Percentiles rank a stretch among this genome's conserved stretches.
Conservation (phyloP, 2,329 filamentous ascomycete genomes). For the Onygena corvina region DNA sequence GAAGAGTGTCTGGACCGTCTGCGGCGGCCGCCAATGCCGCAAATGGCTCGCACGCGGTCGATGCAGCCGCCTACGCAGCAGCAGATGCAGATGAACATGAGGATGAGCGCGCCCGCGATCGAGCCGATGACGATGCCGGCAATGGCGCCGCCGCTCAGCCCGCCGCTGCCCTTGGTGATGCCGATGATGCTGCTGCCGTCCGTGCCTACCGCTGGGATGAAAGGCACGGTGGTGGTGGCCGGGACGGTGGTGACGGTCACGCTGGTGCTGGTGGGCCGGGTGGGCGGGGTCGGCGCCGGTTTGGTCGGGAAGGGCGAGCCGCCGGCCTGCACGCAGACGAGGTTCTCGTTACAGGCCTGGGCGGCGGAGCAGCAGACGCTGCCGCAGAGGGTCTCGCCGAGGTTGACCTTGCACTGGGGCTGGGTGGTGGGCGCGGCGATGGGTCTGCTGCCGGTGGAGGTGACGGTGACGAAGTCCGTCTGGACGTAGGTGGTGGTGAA, state of each 20-base stretch:
- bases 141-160: constrained; percentile 40
- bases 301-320: constrained; percentile 31
- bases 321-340: constrained; percentile 29
- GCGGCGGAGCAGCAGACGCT: constrained; percentile 35
- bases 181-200: constrained; percentile 30
- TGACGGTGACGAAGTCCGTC: constrained; percentile 43
- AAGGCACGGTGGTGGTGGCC: constrained; percentile 33
- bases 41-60: constrained; percentile 31
- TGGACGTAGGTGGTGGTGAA: constrained; percentile 47
- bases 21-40: constrained; percentile 30
- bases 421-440: constrained; percentile 19
- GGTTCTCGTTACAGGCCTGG: constrained; percentile 31
- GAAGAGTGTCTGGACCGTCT: constrained; percentile 23
- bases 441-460: constrained; percentile 42
- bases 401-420: constrained; percentile 36
- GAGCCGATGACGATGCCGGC: constrained; percentile 42
- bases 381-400: constrained; percentile 36
- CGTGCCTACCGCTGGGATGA: constrained; percentile 36
- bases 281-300: constrained; percentile 27
- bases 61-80: constrained; percentile 33
- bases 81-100: constrained; percentile 36
- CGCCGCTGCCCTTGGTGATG: constrained; percentile 23
- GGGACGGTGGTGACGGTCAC: constrained; percentile 32
- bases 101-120: constrained; percentile 34
- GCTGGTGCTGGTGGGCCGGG: constrained; percentile 37